phyloP scores from a whole-genome alignment of 306 rosid genomes.

The Vigna trinervia region DNA sequence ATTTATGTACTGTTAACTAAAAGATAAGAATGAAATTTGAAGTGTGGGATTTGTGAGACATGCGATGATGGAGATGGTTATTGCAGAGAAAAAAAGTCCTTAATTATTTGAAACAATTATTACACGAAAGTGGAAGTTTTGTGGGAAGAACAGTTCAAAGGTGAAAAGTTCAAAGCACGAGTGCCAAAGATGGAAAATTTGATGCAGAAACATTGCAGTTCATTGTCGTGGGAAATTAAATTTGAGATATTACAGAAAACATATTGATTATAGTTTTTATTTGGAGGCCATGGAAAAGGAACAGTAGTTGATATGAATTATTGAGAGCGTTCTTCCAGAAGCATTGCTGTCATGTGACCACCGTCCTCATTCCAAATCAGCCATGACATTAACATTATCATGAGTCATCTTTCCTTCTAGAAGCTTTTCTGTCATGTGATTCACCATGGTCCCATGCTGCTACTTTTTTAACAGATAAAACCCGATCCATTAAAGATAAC shows the following conservation, averaged over 20 bases:
- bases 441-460: neutral
- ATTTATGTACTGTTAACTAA: too few species aligned
- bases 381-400: neutral
- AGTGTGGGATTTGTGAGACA: too few species aligned
- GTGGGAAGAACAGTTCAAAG: neutral
- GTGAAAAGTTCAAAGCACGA: conserved; percentile 12
- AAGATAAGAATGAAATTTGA: too few species aligned
- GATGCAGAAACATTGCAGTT: neutral
- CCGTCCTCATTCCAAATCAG: neutral
- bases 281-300: neutral
- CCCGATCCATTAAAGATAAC: neutral
- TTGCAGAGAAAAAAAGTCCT: neutral
- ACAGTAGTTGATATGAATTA: neutral
- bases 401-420: neutral
- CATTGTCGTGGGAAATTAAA: too few species aligned
- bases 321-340: conserved; percentile 11
- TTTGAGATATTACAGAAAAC: too few species aligned
- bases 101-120: neutral
- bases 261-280: neutral
- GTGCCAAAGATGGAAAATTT: neutral
- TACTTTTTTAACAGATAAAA: neutral
- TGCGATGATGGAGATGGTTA: neutral
- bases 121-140: neutral
- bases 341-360: conserved; percentile 14
- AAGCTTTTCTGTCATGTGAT: neutral